Base-by-base conservation (phyloP, 2,329 filamentous ascomycete genomes). In the Xylariaceae sp. region DNA sequence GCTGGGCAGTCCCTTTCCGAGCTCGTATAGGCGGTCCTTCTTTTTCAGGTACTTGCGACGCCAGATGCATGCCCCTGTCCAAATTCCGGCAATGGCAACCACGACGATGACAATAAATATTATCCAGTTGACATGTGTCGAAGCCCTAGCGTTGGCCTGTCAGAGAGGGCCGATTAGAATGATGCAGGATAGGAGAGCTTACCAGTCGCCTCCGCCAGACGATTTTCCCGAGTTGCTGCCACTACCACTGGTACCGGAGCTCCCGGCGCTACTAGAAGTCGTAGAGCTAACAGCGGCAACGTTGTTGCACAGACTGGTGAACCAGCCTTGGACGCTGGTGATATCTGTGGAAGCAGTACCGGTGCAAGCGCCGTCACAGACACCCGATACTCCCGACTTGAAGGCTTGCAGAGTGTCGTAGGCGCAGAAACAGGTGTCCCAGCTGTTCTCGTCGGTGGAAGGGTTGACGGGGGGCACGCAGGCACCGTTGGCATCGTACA, bases 81-180 rank as follows among this genome's bases (percentile, higher is more conserved):
- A 88, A 63, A 90, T 80, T 51, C 76, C 75, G 13, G 78, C 72
- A 55, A 95, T 88, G 48, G 76, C 86, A 54, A 93, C 74, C 41
- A 86, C 78, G 28, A 95, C 77, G 56, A 93, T 74, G 58, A 90
- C 84, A 48, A 94, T 77, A 79, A 94, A 90, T 56, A 93, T 78
- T 42, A 95, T 82, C 89, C 89, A 96, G 73, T 84, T 79, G 75
- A 82, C 90, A 69, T 93, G 89, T 28, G 75, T 78, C 7, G 79
- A 77, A 45, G 89, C 72, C 87, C 88, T 90, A 55, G 18, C 17
- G 31, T 22, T 14, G 28, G 17, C n/a, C 42, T 31, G 45, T 54
- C 49, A 57, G 56, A 19, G 10, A 9, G 19, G 31, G 22, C 22
- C 17, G 11, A 19, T 10, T 13, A 13, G 17, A n/a, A 34, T n/a